A percentile compares a stretch with the other conserved stretches of the same genome.
These are phyloP conservation scores for Rhododendron williamsianum DNA, from an alignment of 148 eudicot species.

Conservation along the genomic window DNA sequence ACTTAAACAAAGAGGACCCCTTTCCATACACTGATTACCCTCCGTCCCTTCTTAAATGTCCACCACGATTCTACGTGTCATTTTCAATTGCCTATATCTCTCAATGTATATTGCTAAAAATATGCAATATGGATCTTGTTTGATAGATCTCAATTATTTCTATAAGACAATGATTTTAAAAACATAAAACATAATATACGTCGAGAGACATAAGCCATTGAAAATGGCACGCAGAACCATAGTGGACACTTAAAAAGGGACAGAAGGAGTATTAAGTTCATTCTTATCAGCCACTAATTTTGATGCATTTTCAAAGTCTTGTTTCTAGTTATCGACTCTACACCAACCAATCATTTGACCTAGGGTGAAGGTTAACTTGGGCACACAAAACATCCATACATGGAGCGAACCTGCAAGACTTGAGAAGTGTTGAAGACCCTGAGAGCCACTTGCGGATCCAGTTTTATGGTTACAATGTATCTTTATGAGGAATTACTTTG, in stretches of 20 bases:
- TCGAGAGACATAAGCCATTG: no score
- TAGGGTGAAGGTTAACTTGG: not conserved
- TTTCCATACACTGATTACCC: not conserved
- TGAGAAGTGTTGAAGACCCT: not conserved
- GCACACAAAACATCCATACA: not conserved
- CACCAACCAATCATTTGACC: not conserved
- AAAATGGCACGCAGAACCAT: no score
- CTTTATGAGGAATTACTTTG: not conserved
- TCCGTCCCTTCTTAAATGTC: no score
- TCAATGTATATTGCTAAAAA: no score
- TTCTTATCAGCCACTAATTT: not conserved
- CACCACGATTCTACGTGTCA: no score
- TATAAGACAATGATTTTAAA: no score
- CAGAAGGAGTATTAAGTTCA: no score
- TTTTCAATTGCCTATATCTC: no score
- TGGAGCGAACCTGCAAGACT: not conserved
- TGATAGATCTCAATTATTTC: no score
- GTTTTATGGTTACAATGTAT: not conserved
- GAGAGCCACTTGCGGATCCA: conserved; percentile 13
- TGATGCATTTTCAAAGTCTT: not conserved
- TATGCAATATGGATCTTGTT: no score
- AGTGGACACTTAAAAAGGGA: no score
- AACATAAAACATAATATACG: no score
- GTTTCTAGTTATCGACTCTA: not conserved
- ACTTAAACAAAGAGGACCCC: not conserved